phyloP scores from a whole-genome alignment of 2,329 filamentous ascomycete genomes.

The Macrophomina phaseolina region DNA sequence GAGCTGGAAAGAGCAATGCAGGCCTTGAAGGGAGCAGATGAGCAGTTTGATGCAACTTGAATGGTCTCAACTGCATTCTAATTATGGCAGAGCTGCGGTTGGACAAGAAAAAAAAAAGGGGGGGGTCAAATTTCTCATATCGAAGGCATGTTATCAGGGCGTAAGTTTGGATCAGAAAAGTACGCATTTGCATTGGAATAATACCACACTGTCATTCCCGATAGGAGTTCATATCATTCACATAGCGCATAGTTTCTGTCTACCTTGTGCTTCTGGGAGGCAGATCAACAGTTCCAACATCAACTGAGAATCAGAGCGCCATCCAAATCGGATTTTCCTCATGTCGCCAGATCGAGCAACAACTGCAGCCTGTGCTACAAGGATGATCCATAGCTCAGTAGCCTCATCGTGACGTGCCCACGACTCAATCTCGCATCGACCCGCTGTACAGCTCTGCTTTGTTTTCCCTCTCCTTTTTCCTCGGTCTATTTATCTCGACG shows the following conservation, averaged over 20 bases:
- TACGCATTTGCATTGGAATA: neutral
- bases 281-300: too few species aligned
- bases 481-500: neutral
- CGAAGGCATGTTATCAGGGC: neutral
- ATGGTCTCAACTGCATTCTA: neutral
- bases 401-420: neutral
- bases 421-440: neutral
- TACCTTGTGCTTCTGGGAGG: too few species aligned
- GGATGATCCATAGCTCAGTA: neutral
- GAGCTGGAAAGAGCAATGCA: constrained; percentile 76
- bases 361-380: too few species aligned
- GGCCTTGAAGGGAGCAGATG: constrained; percentile 61
- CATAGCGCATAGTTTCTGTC: neutral
- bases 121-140: neutral
- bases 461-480: neutral
- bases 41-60: constrained; percentile 32
- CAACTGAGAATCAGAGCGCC: too few species aligned
- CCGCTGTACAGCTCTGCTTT: neutral
- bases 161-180: neutral
- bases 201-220: neutral
- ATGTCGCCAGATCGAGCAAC: too few species aligned
- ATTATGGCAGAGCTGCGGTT: too few species aligned
- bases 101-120: neutral
- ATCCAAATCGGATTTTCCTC: too few species aligned
- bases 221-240: neutral